Conservation (phyloP, 2,329 filamentous ascomycete genomes). For the Xylariaceae sp. region DNA sequence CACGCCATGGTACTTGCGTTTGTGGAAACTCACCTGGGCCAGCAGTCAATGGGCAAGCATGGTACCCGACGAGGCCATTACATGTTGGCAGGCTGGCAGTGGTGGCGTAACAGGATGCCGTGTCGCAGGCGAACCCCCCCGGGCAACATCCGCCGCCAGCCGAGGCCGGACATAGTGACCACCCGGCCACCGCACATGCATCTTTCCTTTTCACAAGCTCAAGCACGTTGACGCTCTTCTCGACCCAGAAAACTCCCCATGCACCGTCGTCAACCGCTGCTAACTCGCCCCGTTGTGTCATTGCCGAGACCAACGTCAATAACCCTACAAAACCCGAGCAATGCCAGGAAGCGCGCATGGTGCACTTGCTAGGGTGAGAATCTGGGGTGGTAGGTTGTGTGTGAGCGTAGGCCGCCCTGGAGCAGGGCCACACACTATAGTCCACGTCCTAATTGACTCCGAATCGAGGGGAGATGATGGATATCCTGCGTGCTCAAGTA, state of each 20-base stretch:
- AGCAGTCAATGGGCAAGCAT: constrained; percentile 37
- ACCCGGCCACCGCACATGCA: constrained; percentile 19
- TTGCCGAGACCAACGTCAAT: constrained; percentile 13
- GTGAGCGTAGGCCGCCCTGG: too few relatives aligned
- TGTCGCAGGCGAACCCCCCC: constrained; percentile 42
- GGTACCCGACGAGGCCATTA: constrained; percentile 33
- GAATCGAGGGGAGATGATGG: too few relatives aligned
- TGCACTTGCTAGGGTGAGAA: constrained; percentile 2
- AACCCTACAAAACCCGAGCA: constrained; percentile 16
- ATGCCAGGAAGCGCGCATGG: constrained; percentile 19
- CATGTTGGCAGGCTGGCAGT: constrained; percentile 38
- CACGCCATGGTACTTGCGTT: constrained; percentile 6
- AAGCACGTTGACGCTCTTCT: constrained; percentile 22
- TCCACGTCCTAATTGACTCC: too few relatives aligned
- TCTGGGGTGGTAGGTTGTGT: too few relatives aligned
- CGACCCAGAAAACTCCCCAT: constrained; percentile 23
- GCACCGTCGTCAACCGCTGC: constrained; percentile 7
- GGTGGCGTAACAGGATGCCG: constrained; percentile 42
- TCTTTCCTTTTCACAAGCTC: constrained; percentile 25
- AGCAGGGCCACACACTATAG: too few relatives aligned
- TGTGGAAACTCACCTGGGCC: too few relatives aligned
- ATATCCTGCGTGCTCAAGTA: too few relatives aligned
- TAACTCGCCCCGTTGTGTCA: constrained; percentile 9
- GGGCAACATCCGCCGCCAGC: constrained; percentile 43
- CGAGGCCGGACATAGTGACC: constrained; percentile 22